Evolutionary conservation across 2,329 filamentous ascomycete species (phyloP).

Genomic region (Cytospora piceicola): DNA sequence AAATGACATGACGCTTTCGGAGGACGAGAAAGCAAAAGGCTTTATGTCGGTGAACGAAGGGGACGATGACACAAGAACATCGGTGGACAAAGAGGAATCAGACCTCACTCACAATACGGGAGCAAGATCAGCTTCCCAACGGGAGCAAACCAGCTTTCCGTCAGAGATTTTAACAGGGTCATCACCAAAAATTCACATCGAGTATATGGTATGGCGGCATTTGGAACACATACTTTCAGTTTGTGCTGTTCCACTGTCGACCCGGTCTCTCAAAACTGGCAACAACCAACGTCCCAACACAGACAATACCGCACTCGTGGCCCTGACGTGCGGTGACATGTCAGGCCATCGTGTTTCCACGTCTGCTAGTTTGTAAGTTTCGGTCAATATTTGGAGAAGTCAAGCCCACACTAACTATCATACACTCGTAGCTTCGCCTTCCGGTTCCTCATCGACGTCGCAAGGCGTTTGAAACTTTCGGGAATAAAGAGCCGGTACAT

Average conservation of each 20-base stretch:
- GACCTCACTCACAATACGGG: neutral
- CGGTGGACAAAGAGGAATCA: neutral
- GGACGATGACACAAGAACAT: neutral
- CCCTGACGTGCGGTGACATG: slow-evolving; percentile 31
- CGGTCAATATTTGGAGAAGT: rapidly evolving
- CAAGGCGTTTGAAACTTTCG: neutral
- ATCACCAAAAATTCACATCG: neutral
- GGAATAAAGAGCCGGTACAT: neutral
- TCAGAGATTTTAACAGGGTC: neutral
- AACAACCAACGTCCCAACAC: neutral
- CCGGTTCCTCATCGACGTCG: slow-evolving; percentile 6
- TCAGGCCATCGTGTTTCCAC: slow-evolving; percentile 24
- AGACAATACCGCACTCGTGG: neutral
- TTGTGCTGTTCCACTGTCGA: slow-evolving; percentile 9
- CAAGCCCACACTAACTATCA: neutral
- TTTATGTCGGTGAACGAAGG: neutral
- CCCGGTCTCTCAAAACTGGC: neutral
- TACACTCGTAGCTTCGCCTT: slow-evolving; percentile 1
- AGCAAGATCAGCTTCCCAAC: neutral
- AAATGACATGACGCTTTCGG: neutral
- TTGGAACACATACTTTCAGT: slow-evolving; percentile 25
- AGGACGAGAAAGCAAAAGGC: too few species aligned
- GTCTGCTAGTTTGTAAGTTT: slow-evolving; percentile 30
- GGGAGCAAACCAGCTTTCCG: neutral
- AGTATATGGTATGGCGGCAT: slow-evolving; percentile 22